These are phyloP conservation scores for Solanum ossicruentum DNA, from an alignment of 257 asterid genomes.

Conservation along the genomic window DNA sequence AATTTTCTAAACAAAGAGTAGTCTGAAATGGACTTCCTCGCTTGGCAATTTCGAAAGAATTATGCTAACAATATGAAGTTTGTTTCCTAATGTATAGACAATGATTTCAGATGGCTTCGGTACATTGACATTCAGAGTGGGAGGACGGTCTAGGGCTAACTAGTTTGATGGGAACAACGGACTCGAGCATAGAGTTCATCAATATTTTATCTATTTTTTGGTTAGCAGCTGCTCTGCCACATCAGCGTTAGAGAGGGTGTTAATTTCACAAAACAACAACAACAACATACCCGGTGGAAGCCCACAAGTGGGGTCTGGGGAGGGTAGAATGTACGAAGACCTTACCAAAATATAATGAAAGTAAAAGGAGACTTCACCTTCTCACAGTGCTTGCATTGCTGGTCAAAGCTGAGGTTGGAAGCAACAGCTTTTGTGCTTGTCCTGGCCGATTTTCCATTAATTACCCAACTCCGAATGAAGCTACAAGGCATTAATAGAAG, in stretches of 20 bases:
- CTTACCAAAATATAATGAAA: not conserved
- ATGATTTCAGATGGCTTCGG: not conserved
- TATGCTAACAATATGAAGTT: not conserved
- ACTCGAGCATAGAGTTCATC: not conserved
- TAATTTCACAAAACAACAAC: not conserved
- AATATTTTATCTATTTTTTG: not conserved
- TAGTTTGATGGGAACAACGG: not conserved
- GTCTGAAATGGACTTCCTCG: not conserved
- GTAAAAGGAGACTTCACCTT: slow-evolving; percentile 33
- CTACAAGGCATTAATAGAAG: slow-evolving; percentile 35
- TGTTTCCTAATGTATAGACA: not conserved
- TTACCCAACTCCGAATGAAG: slow-evolving; percentile 78
- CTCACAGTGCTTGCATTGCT: slow-evolving; percentile 93
- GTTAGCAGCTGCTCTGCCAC: not conserved
- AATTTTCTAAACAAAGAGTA: not conserved
- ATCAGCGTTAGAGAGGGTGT: not conserved
- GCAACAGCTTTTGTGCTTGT: slow-evolving; percentile 55
- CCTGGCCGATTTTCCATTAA: slow-evolving; percentile 52
- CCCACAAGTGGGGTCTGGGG: no score
- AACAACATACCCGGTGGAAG: no score
- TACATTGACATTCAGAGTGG: not conserved
- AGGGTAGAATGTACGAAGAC: no score
- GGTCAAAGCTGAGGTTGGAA: slow-evolving; percentile 71
- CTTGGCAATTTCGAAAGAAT: not conserved
- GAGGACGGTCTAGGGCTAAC: not conserved